Conservation (phyloP, 495 filamentous ascomycete species). For the Penicillium goetzii region DNA sequence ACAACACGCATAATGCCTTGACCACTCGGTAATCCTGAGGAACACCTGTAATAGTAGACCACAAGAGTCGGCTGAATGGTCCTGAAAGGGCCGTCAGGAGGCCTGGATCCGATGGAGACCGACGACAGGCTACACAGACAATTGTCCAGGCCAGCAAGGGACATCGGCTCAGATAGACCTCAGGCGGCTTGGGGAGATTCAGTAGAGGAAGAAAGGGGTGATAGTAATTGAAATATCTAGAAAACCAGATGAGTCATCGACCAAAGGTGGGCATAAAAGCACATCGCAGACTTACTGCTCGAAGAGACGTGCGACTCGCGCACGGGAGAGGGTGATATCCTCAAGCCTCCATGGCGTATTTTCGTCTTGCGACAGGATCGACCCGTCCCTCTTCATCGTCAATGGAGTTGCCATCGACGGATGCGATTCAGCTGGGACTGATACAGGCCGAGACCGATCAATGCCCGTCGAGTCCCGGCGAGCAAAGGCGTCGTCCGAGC, state of each 20-base stretch:
- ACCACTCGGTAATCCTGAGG: conserved; percentile 86
- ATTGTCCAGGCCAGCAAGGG: conserved; percentile 87
- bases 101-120: conserved; percentile 67
- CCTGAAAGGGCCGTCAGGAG: conserved; percentile 70
- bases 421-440: conserved; percentile 43
- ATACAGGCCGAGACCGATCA: conserved; percentile 40
- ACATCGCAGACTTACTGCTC: conserved; percentile 43
- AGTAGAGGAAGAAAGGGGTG: conserved; percentile 86
- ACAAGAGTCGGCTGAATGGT: conserved; percentile 75
- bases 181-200: conserved; percentile 69
- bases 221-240: conserved; percentile 73
- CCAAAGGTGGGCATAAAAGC: neutral
- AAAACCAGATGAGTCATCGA: neutral
- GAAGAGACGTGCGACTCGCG: conserved; percentile 45
- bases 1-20: conserved; percentile 86
- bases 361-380: conserved; percentile 48
- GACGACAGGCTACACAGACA: conserved; percentile 77
- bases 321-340: conserved; percentile 45
- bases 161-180: conserved; percentile 74
- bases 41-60: conserved; percentile 78
- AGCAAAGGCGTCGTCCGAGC: conserved; percentile 45
- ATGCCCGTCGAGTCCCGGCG: conserved; percentile 38
- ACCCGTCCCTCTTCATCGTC: conserved; percentile 44
- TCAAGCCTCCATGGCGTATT: conserved; percentile 46
- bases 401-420: conserved; percentile 44